These are phyloP conservation scores for Globisporangium uncinulatum DNA, from an alignment of 352 stramenopile species.

Conservation along the genomic window DNA sequence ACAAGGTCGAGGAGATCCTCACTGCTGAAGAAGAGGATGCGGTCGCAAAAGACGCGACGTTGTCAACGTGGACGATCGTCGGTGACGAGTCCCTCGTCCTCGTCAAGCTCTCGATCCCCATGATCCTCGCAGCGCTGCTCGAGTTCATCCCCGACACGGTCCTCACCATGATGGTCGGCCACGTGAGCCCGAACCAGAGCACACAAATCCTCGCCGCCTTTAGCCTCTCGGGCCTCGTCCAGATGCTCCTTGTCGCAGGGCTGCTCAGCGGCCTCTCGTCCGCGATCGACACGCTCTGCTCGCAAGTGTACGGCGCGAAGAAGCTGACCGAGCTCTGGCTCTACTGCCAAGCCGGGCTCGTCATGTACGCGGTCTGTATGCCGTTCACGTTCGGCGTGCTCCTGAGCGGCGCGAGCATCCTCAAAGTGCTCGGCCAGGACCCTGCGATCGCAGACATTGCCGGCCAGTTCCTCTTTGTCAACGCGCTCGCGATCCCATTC, in stretches of 20 bases:
- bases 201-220: constrained; percentile 31
- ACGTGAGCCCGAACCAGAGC: constrained; percentile 23
- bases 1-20: no score
- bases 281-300: constrained; percentile 26
- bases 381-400: constrained; percentile 12
- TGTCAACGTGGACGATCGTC: constrained; percentile 30
- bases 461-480: constrained; percentile 17
- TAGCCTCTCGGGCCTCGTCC: constrained; percentile 15
- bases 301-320: constrained; percentile 30
- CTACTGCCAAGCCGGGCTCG: constrained; percentile 28
- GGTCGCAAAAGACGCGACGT: not conserved
- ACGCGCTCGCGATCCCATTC: constrained; percentile 19
- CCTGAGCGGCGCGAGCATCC: constrained; percentile 18
- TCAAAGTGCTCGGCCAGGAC: constrained; percentile 30
- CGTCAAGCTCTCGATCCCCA: constrained; percentile 10
- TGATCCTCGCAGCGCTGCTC: constrained; percentile 17
- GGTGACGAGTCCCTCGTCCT: constrained; percentile 22
- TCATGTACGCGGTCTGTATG: constrained; percentile 15
- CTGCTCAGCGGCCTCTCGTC: constrained; percentile 20
- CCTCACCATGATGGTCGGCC: constrained; percentile 31
- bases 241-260: constrained; percentile 14
- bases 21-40: no score
- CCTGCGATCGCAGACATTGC: constrained; percentile 19
- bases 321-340: constrained; percentile 32
- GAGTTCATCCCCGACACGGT: constrained; percentile 32